Conservation (phyloP, 2,329 filamentous ascomycete species). For the Boeremia exigua region DNA sequence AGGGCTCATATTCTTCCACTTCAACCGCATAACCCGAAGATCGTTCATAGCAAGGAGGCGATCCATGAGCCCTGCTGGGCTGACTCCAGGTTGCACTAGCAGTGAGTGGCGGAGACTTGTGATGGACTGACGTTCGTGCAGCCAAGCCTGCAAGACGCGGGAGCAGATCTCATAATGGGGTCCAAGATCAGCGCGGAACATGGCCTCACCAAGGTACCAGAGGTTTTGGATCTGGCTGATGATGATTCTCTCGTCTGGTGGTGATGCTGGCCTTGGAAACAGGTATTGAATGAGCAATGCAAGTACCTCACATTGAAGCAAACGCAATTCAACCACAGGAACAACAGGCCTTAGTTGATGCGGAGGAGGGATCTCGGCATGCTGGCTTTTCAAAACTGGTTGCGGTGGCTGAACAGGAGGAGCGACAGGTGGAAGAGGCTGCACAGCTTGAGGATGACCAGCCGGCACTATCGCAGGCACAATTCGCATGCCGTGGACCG, state of each 20-base stretch:
- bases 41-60: constrained; percentile 45
- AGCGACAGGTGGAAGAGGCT: constrained; percentile 9
- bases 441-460: constrained; percentile 13
- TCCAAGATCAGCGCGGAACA: constrained; percentile 36
- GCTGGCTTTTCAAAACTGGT: constrained; percentile 36
- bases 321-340: constrained; percentile 25
- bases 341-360: constrained; percentile 15
- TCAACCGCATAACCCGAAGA: constrained; percentile 40
- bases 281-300: constrained; percentile 40
- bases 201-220: constrained; percentile 35
- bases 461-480: constrained; percentile 17
- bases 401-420: constrained; percentile 21
- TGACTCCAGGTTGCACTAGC: constrained; percentile 31
- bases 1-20: constrained; percentile 47
- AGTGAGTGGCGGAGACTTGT: constrained; percentile 32
- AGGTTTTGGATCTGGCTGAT: constrained; percentile 37
- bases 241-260: constrained; percentile 33
- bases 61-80: constrained; percentile 36
- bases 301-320: constrained; percentile 43
- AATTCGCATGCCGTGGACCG: constrained; percentile 26
- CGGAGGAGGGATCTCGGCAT: constrained; percentile 19
- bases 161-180: constrained; percentile 35
- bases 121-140: constrained; percentile 41
- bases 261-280: constrained; percentile 31
- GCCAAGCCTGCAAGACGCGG: constrained; percentile 40